Evolutionary conservation across 768 basidiomycete species (phyloP), one percentile per base, ranked within the genome.

Genomic region (Cubamyces sp.): DNA sequence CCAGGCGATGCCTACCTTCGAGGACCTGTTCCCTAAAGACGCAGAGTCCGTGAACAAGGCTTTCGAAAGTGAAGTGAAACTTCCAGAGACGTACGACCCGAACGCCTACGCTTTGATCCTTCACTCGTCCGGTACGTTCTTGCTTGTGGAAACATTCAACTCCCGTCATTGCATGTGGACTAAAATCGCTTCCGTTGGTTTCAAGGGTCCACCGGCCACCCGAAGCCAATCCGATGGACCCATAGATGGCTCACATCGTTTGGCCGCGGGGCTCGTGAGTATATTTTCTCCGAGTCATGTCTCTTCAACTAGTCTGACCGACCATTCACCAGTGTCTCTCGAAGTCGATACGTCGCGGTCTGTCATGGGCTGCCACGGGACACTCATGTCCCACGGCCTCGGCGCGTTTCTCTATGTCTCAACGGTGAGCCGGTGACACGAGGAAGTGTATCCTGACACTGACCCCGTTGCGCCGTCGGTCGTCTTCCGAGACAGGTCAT

Each of bases 151-250:
- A 34, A 1, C 34, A 19, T 15, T n/a, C n/a, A n/a, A 30, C 15
- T n/a, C 3, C 18, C 7, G 11, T n/a, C 15, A n/a, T 3, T 19
- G 14, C 5, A 18, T 18, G 25, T 5, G 12, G 8, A 39, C 11
- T 3, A 6, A 45, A 11, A 23, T 45, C 3, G 11, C 19, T 28
- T 41, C 2, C 14, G 40, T 2, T 5, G 34, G 34, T 11, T 34
- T 34, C 5, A 34, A 65, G 70, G 70, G 3, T 71, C 70, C 1
- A 71, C 69, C 12, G 65, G 69, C 21, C 42, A 66, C 19, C 70
- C 70, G 28, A 71, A 71, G 45, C 66, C 69, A 1, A 62, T 71
- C 15, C 41, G 59, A 0, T 61, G 62, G 61, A 68, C 67, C 3
- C 66, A 68, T 43, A 55, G 52, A 21, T 54, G 61, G 16, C 12